Base-by-base conservation (phyloP, 495 filamentous ascomycete species). In the Podospora fimiseda region DNA sequence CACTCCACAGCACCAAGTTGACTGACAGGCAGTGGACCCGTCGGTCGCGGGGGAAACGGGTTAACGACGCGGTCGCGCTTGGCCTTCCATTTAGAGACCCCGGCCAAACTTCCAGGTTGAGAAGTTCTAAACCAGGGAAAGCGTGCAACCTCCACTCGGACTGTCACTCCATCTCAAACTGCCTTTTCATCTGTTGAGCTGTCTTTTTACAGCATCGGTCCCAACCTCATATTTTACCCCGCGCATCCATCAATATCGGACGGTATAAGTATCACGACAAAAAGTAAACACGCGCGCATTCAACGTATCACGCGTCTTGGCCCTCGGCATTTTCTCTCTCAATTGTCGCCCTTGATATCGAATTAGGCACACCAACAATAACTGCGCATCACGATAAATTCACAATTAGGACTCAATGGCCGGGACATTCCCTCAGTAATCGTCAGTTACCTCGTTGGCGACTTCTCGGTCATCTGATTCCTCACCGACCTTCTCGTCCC, bases 21-120 rank as follows among this genome's bases (percentile, higher is more conserved):
- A 33, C 15, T 49, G 41, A 49, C 30, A 43, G 42, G 36, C 30
- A 39, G 53, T 50, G 43, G 53, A 37, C n/a, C n/a, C n/a, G n/a
- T 16, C 51, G 48, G 63, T 66, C 61, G 63, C 63, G 63, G 63
- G 63, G 63, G 58, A 39, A 66, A 61, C 60, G 41, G 42, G 19
- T n/a, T 13, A 33, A n/a, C 1, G 58, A 66, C 63, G 63, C 63
- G 63, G 61, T 64, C 61, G 61, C 63, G 43, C 50, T 23, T 46
- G 42, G 20, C 21, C 33, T 33, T 44, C 16, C 49, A 44, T 52
- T 48, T 42, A 19, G 23, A 21, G 42, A 47, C 41, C 33, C 16
- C 3, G 20, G 23, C n/a, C 8, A 8, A 20, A n/a, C 39, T 18
- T 41, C n/a, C n/a, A n/a, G n/a, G n/a, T n/a, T n/a, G n/a, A n/a